Evolutionary conservation across 2,329 filamentous ascomycete genomes (phyloP), one percentile per base, ranked within the genome.

Genomic region (Apiospora phragmitis): DNA sequence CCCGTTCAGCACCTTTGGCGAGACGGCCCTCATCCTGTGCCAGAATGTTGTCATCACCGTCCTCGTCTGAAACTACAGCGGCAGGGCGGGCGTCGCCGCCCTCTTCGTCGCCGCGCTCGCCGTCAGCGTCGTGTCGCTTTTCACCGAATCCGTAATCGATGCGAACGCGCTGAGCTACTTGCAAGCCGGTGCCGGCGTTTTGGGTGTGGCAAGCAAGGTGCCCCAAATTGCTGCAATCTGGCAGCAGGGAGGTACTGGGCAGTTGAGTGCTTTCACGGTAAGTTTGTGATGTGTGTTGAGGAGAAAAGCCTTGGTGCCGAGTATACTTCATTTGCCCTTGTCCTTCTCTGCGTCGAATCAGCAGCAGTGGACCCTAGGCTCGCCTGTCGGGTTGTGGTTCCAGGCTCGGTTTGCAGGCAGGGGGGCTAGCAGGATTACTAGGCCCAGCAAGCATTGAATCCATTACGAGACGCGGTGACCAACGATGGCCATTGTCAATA

Each of bases 211-310:
- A 18, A 96, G 93, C 85, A 99, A 99, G 87, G 81, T 97, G 70
- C 96, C 96, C 62, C 96, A 99, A 86, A 98, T 99, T 77, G 82
- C 91, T 71, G 92, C 95, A 21, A 94, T 98, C 77, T 95, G 91
- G 85, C 87, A 89, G 76, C 86, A 97, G 82, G 95, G 95, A 65
- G 91, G 93, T 49, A 99, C 96, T 6, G 96, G 97, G 32, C 96
- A 99, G 86, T 87, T 99, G 81, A 98, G 94, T 79, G 95, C 96
- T 68, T 98, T 98, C 81, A 94, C 96, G 71, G 96, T 97, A 88
- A 84, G 93, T 88, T 51, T 47, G 43, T 3, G 18, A 24, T 49
- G 11, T 35, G 21, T 21, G 16, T 29, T 67, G n/a, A 32, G 55
- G n/a, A 26, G 24, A 67, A 43, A 29, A 29, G 3, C 65, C 4